Evolutionary conservation across 495 filamentous ascomycete genomes (phyloP).

Genomic region (Filosporella fistucella): DNA sequence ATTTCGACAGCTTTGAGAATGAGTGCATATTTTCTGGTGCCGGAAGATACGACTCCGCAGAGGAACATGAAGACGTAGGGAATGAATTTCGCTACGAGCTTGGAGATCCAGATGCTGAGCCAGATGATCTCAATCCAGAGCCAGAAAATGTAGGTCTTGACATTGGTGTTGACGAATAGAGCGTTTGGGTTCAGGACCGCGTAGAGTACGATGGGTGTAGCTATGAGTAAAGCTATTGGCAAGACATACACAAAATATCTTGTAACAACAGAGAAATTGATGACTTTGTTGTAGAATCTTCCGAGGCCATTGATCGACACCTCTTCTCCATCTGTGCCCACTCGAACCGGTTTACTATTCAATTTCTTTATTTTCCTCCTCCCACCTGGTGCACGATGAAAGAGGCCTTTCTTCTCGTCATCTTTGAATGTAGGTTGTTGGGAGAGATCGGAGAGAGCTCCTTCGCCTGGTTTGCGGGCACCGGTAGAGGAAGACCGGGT

Average conservation of each 20-base stretch:
- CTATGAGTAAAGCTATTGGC: constrained; percentile 70
- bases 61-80: constrained; percentile 82
- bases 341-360: constrained; percentile 27
- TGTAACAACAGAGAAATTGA: constrained; percentile 80
- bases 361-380: constrained; percentile 47
- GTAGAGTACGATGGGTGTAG: constrained; percentile 68
- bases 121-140: constrained; percentile 90
- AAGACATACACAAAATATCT: constrained; percentile 87
- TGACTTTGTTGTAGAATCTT: constrained; percentile 76
- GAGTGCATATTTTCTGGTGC: constrained; percentile 87
- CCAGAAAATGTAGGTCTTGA: constrained; percentile 75
- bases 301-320: constrained; percentile 77
- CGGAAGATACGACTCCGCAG: constrained; percentile 83
- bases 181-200: constrained; percentile 35
- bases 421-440: constrained; percentile 20
- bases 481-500: constrained; percentile 45
- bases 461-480: constrained; percentile 40
- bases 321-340: constrained; percentile 44
- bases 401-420: constrained; percentile 50
- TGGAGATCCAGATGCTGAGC: constrained; percentile 83
- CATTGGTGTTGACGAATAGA: constrained; percentile 48
- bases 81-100: constrained; percentile 74
- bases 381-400: constrained; percentile 46
- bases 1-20: constrained; percentile 77
- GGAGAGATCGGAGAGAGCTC: constrained; percentile 18